Evolutionary conservation across 129 eudicot species (phyloP).

Genomic region (Chrysanthemum makinoi): DNA sequence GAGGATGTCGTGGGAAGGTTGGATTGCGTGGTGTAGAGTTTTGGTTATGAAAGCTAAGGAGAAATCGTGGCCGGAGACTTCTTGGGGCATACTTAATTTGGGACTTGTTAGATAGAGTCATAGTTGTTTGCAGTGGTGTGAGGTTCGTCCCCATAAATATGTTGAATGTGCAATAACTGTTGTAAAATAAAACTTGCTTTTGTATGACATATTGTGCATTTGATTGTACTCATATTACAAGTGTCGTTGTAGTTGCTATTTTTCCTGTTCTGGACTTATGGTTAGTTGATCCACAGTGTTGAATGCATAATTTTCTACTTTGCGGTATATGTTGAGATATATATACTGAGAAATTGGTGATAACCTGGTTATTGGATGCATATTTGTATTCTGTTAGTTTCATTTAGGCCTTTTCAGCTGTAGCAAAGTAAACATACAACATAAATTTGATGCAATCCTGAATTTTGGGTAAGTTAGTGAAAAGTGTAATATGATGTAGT

Average conservation of each 20-base stretch:
- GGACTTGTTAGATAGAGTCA: conserved; percentile 45
- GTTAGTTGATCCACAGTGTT: background rate
- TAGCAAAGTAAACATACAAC: background rate
- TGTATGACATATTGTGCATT: background rate
- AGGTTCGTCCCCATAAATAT: background rate
- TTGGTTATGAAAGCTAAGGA: conserved; percentile 66
- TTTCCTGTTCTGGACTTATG: background rate
- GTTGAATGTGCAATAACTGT: background rate
- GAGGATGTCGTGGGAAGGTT: conserved; percentile 81
- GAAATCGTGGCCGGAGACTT: conserved; percentile 60
- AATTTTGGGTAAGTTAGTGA: background rate
- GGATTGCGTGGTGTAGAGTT: conserved; percentile 80
- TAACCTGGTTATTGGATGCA: background rate
- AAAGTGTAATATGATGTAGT: background rate
- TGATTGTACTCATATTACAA: background rate
- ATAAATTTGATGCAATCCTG: background rate
- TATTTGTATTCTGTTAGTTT: background rate
- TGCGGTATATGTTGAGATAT: too few relatives aligned
- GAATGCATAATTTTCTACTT: background rate
- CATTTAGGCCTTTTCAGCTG: background rate
- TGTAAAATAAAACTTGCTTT: background rate
- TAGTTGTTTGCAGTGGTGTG: background rate
- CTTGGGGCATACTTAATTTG: conserved; percentile 68
- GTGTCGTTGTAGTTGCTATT: background rate
- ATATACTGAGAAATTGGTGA: background rate